These are phyloP conservation scores for Spathaspora passalidarum DNA, from an alignment of 805 yeast genomes.

Conservation along the genomic window DNA sequence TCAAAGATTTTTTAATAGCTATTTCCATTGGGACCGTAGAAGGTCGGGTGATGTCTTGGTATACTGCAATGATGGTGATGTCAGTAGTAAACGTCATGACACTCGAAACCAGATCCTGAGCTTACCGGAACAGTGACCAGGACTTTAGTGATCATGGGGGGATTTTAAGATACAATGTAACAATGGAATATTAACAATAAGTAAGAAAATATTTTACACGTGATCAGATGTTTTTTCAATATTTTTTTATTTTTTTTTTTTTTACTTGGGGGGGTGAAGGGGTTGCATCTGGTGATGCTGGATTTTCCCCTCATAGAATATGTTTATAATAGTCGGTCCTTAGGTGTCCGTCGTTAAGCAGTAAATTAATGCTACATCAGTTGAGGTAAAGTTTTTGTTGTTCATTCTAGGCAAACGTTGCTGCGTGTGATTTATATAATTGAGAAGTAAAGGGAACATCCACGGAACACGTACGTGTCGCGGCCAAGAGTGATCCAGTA, in stretches of 20 bases:
- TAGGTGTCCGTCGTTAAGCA: neutral
- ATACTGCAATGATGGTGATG: conserved; percentile 28
- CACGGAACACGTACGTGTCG: neutral
- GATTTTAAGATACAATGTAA: too few relatives aligned
- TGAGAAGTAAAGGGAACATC: neutral
- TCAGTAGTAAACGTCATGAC: too few relatives aligned
- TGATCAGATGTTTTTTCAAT: too few relatives aligned
- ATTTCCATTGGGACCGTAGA: conserved; percentile 83
- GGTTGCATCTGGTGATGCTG: neutral
- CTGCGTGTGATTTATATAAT: neutral
- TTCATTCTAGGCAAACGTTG: neutral
- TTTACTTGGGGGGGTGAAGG: neutral
- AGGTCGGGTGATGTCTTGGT: conserved; percentile 77
- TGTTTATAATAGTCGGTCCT: neutral
- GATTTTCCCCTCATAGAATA: neutral
- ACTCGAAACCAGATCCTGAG: too few relatives aligned
- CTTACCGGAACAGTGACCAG: too few relatives aligned
- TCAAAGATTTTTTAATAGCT: conserved; percentile 67
- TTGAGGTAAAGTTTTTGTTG: neutral
- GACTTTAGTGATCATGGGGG: too few relatives aligned
- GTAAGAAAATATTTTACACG: neutral
- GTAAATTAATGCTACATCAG: neutral
- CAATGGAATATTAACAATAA: neutral
- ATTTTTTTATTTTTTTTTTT: neutral
- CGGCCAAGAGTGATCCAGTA: too few relatives aligned